Percentiles rank a stretch among this genome's conserved stretches.
Conservation (phyloP, 352 stramenopile genomes). For the Pythium dissimile region DNA sequence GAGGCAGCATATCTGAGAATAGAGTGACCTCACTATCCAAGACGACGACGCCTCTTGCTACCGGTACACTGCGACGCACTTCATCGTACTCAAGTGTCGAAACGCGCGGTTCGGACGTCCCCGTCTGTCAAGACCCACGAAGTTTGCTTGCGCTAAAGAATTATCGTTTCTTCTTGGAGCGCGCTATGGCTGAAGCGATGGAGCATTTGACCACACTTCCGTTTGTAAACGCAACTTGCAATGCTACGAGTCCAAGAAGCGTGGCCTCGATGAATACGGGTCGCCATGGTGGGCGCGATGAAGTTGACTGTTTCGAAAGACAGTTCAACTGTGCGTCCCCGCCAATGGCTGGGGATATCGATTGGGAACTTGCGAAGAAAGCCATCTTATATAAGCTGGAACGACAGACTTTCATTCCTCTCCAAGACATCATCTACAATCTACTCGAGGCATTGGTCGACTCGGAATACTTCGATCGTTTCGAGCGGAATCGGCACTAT, state of each 20-base stretch:
- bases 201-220: conserved; percentile 30
- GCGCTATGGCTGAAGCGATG: conserved; percentile 49
- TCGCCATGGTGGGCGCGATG: not conserved
- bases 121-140: conserved; percentile 38
- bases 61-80: not conserved
- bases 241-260: conserved; percentile 21
- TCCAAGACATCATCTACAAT: conserved; percentile 68
- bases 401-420: conserved; percentile 55
- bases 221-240: conserved; percentile 9
- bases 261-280: not conserved
- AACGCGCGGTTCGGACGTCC: conserved; percentile 5
- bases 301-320: not conserved
- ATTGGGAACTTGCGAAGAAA: conserved; percentile 49
- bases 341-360: conserved; percentile 17
- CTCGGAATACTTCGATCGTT: conserved; percentile 40
- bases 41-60: conserved; percentile 10
- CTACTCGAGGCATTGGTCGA: conserved; percentile 36
- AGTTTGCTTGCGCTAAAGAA: conserved; percentile 62
- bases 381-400: conserved; percentile 61
- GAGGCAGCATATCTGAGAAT: not conserved
- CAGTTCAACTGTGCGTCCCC: not conserved
- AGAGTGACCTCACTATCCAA: conserved; percentile 8
- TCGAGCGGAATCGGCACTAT: conserved; percentile 48
- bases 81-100: conserved; percentile 16
- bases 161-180: conserved; percentile 74